phyloP scores from a whole-genome alignment of 768 basidiomycete genomes.

The Stropharia rugosoannulata region DNA sequence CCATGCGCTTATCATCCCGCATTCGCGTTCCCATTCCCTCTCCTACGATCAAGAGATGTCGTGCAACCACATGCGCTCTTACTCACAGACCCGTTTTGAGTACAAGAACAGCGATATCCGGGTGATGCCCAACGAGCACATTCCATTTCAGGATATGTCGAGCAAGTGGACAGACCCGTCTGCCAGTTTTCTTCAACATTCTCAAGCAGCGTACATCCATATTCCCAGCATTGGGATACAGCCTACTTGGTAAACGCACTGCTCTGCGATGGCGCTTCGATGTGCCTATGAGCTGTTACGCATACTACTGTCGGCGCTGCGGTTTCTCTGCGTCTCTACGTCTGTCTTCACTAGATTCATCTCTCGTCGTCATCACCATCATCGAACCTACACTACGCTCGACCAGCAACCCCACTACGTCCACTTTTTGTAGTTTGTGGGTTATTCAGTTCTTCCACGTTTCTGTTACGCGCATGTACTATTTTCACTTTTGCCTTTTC shows the following conservation, averaged over 20 bases:
- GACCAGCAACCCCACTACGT: slow-evolving; percentile 26
- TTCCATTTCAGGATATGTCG: slow-evolving; percentile 27
- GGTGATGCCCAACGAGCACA: slow-evolving; percentile 41
- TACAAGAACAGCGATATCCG: slow-evolving; percentile 47
- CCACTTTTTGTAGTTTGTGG: slow-evolving; percentile 24
- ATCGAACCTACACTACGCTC: slow-evolving; percentile 35
- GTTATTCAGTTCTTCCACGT: slow-evolving; percentile 24
- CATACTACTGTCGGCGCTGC: slow-evolving; percentile 2
- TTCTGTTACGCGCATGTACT: slow-evolving; percentile 22
- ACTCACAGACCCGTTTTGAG: slow-evolving; percentile 59
- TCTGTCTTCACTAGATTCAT: slow-evolving; percentile 28
- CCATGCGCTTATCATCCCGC: slow-evolving; percentile 35
- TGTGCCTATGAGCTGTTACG: slow-evolving; percentile 4
- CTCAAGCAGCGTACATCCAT: slow-evolving; percentile 42
- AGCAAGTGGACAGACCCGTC: slow-evolving; percentile 5
- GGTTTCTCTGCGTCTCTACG: slow-evolving; percentile 16
- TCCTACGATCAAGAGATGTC: slow-evolving; percentile 51
- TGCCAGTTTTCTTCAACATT: slow-evolving; percentile 39
- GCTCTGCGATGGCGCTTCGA: neutral
- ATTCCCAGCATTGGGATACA: slow-evolving; percentile 43
- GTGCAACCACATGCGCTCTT: slow-evolving; percentile 54
- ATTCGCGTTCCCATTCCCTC: slow-evolving; percentile 57
- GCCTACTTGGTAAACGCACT: slow-evolving; percentile 32
- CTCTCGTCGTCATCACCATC: slow-evolving; percentile 22
- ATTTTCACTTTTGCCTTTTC: slow-evolving; percentile 16